Evolutionary conservation across 257 asterid genomes (phyloP).

Genomic region (Jacaranda copaia): DNA sequence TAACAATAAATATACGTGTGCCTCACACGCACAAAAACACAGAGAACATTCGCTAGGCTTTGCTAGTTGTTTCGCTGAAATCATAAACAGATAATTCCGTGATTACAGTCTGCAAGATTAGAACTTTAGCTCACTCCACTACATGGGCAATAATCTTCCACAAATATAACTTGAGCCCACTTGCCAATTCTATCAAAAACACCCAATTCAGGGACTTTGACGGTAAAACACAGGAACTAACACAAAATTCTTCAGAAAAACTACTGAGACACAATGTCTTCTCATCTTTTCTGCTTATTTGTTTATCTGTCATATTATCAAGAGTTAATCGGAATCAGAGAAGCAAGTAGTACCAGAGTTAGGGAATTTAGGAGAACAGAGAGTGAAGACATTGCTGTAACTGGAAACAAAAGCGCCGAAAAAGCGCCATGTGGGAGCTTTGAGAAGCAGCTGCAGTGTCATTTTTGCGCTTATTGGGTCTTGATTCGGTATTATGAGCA

Average conservation of each 20-base stretch:
- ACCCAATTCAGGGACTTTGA: neutral
- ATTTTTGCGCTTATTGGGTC: constrained; percentile 37
- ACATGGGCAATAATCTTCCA: neutral
- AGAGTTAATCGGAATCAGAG: neutral
- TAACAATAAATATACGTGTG: neutral
- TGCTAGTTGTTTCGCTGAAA: neutral
- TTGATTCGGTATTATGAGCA: constrained; percentile 17
- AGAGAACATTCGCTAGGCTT: neutral
- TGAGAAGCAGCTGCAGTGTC: constrained; percentile 57
- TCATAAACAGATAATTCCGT: neutral
- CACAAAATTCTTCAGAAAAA: neutral
- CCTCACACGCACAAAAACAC: neutral
- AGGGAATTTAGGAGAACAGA: constrained; percentile 46
- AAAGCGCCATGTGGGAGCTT: constrained; percentile 53
- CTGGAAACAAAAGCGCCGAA: constrained; percentile 38
- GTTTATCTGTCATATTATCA: neutral
- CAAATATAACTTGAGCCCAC: constrained; percentile 12
- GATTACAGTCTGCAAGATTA: constrained; percentile 13
- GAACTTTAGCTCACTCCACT: constrained; percentile 17
- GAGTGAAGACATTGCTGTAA: constrained; percentile 34
- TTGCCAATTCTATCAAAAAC: neutral
- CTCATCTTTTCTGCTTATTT: neutral
- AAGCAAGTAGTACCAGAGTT: constrained; percentile 50
- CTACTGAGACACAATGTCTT: too few species aligned
- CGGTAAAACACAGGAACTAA: neutral